phyloP scores from a whole-genome alignment of 78 protist genomes.

The Speleostelium caveatum region DNA sequence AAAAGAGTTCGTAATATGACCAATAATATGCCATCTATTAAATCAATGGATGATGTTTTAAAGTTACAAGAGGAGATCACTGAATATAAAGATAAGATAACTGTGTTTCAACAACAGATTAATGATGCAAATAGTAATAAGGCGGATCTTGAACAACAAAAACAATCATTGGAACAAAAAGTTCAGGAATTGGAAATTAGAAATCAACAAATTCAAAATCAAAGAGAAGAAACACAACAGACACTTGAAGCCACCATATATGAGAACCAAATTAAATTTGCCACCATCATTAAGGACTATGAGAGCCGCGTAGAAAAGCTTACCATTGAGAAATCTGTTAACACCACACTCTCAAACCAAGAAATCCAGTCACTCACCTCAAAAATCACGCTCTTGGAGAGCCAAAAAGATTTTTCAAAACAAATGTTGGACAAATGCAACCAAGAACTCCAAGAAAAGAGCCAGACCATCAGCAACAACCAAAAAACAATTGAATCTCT shows the following conservation, averaged over 20 bases:
- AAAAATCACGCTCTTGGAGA: slow-evolving; percentile 22
- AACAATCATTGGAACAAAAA: neutral
- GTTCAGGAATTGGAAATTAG: slow-evolving; percentile 32
- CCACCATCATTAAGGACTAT: slow-evolving; percentile 53
- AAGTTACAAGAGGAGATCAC: slow-evolving; percentile 74
- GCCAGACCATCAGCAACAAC: neutral
- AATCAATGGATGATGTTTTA: slow-evolving; percentile 68
- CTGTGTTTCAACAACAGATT: slow-evolving; percentile 37
- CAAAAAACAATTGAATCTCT: slow-evolving; percentile 1
- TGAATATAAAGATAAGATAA: slow-evolving; percentile 62
- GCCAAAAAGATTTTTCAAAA: slow-evolving; percentile 26
- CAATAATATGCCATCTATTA: slow-evolving; percentile 36
- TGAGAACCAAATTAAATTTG: no score
- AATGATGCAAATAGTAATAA: slow-evolving; percentile 15
- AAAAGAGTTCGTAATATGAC: slow-evolving; percentile 36
- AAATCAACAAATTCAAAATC: neutral
- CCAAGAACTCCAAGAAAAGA: slow-evolving; percentile 2
- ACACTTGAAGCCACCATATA: no score
- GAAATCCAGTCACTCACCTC: neutral
- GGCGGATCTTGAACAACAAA: slow-evolving; percentile 32
- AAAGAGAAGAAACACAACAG: slow-evolving; percentile 22
- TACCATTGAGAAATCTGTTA: slow-evolving; percentile 11
- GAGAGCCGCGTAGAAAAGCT: neutral
- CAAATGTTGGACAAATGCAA: slow-evolving; percentile 9
- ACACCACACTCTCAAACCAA: slow-evolving; percentile 3